Evolutionary conservation across 352 stramenopile genomes (phyloP), one percentile per base, ranked within the genome.

Genomic region (Globisporangium nagaii): DNA sequence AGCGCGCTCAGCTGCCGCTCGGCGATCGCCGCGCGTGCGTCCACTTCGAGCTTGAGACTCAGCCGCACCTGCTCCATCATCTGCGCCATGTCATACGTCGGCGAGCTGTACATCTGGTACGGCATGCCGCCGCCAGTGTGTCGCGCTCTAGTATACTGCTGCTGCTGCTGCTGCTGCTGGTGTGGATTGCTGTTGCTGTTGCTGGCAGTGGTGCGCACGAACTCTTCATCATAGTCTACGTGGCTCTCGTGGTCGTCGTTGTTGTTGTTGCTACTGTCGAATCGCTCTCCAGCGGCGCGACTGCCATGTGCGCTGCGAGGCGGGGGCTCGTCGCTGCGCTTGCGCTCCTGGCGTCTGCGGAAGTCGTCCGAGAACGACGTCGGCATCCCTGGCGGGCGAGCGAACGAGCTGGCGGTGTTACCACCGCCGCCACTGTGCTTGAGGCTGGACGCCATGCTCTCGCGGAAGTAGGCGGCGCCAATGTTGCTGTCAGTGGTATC

Each of bases 41-140:
- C 83, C 30, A 93, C 77, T 66, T 93, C 83, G 36, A 91, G 64
- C 42, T 93, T 90, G 45, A 93, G 66, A 54, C 83, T 93, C 20
- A 89, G 58, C 5, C 80, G 78, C 17, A 93, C 70, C 56, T 90
- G 80, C 59, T 93, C 83, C 76, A 91, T 93, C 80, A 93, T 88
- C 44, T 88, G 77, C 19, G 80, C 74, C 31, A 91, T 63, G 58
- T 93, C 75, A 63, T 91, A 91, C 25, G 74, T 81, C 43, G 73
- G 79, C n/a, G 75, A 88, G 20, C 55, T 62, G 47, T 82, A 90
- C 71, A 84, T 76, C 17, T 86, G 73, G 45, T 66, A 65, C 40
- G 58, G 20, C 41, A 60, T 27, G 42, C 62, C 22, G 13, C 32
- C 47, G 5, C 19, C 10, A 32, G 15, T 24, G 3, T 22, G 15